Evolutionary conservation across 257 asterid species (phyloP), one percentile per base, ranked within the genome.

Genomic region (Solanum sejunctum): DNA sequence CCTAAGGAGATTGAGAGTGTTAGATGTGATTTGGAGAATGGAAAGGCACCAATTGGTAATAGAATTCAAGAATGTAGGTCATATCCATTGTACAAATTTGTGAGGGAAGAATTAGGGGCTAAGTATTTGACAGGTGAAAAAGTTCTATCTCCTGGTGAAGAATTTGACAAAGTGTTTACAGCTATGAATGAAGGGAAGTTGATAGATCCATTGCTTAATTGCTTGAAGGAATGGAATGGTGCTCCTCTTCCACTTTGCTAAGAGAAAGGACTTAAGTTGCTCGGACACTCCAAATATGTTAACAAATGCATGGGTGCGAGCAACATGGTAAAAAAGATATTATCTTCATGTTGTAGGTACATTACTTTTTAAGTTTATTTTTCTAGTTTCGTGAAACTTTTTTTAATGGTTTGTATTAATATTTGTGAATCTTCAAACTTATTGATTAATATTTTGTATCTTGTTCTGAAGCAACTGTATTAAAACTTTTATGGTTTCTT

Each of bases 191-290:
- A 67, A 64, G 89, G 89, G 43, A 83, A 80, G 41, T 51, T 87
- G 63, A 78, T 87, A 23, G 89, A 87, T 80, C 87, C 89, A 26
- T 41, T 87, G 83, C 84, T 87, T 86, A 82, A 85, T 43, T 86
- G 89, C 77, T 78, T 86, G 75, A 84, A 78, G 80, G 82, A 51
- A 41, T 86, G 89, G 89, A 84, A 86, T 86, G 89, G 89, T 79
- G 79, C 89, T 67, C 89, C 89, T 69, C 83, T 84, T 58, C 87
- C 87, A 47, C 61, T 86, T 47, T 55, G 85, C 21, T 86, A 86
- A 47, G 55, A 80, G 83, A 32, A 26, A 56, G 28, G 77, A 0
- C 75, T 36, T 39, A 39, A 10, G 54, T 70, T 70, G 79, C 79
- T 70, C 23, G 79, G 10, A 70, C 79, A 7, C 54, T 41, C 18